These are phyloP conservation scores for Paracamarosporium sp. DNA, from an alignment of 2,329 filamentous ascomycete genomes.

Conservation along the genomic window DNA sequence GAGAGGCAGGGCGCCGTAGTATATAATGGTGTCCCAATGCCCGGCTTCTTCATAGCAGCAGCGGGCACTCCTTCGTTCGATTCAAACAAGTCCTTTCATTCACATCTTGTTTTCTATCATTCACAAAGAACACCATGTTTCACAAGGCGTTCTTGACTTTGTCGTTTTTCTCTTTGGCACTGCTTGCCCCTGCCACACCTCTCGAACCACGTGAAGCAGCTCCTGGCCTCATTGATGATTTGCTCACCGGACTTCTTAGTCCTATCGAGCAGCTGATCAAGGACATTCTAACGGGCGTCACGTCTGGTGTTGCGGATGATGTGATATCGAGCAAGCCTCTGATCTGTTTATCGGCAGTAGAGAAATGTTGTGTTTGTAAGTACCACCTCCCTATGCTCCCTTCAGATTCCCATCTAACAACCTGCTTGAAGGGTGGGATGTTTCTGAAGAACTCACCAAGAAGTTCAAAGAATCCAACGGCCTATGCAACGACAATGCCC, in stretches of 20 bases:
- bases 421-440: constrained; percentile 33
- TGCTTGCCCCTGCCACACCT: constrained; percentile 27
- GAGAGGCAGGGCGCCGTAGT: neutral
- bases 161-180: constrained; percentile 21
- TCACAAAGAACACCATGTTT: constrained; percentile 18
- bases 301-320: constrained; percentile 30
- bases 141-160: constrained; percentile 21
- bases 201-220: constrained; percentile 26
- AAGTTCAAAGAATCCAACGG: constrained; percentile 30
- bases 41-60: neutral
- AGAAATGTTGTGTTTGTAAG: constrained; percentile 41
- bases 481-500: constrained; percentile 43
- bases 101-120: neutral
- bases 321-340: constrained; percentile 28
- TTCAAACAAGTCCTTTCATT: neutral
- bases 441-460: constrained; percentile 36
- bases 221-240: constrained; percentile 31
- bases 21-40: neutral
- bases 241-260: constrained; percentile 25
- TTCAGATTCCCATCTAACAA: constrained; percentile 13
- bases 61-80: neutral
- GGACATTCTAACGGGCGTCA: constrained; percentile 33
- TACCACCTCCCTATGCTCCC: neutral
- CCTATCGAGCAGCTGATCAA: constrained; percentile 30
- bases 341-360: constrained; percentile 25